Conservation (phyloP, 139 green algal species). For the Coelastrella sp. region DNA sequence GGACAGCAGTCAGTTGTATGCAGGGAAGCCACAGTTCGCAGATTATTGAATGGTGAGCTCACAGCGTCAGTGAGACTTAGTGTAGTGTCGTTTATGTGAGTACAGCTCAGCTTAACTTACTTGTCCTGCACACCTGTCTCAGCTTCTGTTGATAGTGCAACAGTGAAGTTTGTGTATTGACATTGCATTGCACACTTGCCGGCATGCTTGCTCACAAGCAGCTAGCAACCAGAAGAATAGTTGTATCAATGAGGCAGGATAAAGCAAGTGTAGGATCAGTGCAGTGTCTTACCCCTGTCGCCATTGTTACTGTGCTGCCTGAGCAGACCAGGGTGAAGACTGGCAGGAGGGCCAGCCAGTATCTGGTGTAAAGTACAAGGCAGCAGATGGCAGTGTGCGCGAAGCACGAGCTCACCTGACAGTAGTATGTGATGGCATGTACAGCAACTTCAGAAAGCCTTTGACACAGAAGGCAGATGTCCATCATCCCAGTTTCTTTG, state of each 20-base stretch:
- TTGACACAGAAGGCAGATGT: slow-evolving; percentile 73
- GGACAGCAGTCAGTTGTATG: slow-evolving; percentile 68
- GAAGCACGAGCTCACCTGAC: slow-evolving; percentile 84
- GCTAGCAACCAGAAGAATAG: too few relatives aligned
- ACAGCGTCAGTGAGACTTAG: not conserved
- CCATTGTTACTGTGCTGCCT: too few relatives aligned
- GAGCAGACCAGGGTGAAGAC: slow-evolving; percentile 73
- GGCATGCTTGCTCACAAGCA: too few relatives aligned
- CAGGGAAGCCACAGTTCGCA: slow-evolving; percentile 79
- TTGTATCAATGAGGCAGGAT: too few relatives aligned
- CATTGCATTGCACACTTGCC: too few relatives aligned
- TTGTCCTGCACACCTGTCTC: too few relatives aligned
- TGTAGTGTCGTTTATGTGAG: too few relatives aligned
- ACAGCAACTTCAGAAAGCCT: slow-evolving; percentile 89
- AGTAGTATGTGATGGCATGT: slow-evolving; percentile 98
- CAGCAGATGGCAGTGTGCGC: slow-evolving; percentile 51
- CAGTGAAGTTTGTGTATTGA: too few relatives aligned
- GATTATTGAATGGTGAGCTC: slow-evolving; percentile 77
- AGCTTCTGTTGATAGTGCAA: too few relatives aligned
- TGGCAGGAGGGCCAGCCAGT: slow-evolving; percentile 88
- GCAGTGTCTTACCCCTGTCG: too few relatives aligned
- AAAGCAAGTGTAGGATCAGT: too few relatives aligned
- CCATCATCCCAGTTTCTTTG: slow-evolving; percentile 93
- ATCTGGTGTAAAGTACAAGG: slow-evolving; percentile 89
- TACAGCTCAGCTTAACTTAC: too few relatives aligned